Conservation (phyloP, 768 basidiomycete genomes). For the Kwoniella botswanensis region DNA sequence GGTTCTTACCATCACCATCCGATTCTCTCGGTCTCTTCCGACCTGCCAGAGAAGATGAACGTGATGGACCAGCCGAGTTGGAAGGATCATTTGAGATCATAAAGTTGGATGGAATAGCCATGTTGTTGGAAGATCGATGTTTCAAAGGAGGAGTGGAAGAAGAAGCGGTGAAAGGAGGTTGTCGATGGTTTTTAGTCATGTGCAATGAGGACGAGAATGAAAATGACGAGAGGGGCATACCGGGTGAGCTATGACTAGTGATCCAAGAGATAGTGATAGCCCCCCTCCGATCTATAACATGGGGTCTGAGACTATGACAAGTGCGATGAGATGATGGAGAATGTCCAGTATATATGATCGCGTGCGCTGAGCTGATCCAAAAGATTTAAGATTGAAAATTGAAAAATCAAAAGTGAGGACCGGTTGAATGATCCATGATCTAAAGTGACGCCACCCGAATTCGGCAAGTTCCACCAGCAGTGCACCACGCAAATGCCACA, state of each 20-base stretch:
- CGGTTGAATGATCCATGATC: conserved; percentile 4
- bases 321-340: neutral
- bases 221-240: conserved; percentile 34
- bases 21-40: conserved; percentile 47
- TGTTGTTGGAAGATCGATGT: conserved; percentile 16
- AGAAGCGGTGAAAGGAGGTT: conserved; percentile 19
- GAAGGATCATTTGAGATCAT: conserved; percentile 25
- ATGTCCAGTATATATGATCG: conserved; percentile 5
- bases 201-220: conserved; percentile 42
- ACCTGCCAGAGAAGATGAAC: conserved; percentile 45
- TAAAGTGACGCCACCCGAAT: conserved; percentile 10
- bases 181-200: conserved; percentile 32
- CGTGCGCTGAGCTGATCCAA: conserved; percentile 16
- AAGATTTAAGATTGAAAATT: conserved; percentile 8
- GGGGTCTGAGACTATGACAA: neutral
- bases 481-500: neutral
- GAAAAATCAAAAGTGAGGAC: conserved; percentile 4
- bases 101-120: conserved; percentile 13
- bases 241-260: neutral
- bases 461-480: conserved; percentile 5
- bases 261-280: neutral
- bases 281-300: conserved; percentile 1
- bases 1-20: conserved; percentile 28
- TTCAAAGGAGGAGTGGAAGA: conserved; percentile 25
- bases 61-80: conserved; percentile 27